Conservation (phyloP, 2,329 filamentous ascomycete species). For the Aspergillus proliferans region DNA sequence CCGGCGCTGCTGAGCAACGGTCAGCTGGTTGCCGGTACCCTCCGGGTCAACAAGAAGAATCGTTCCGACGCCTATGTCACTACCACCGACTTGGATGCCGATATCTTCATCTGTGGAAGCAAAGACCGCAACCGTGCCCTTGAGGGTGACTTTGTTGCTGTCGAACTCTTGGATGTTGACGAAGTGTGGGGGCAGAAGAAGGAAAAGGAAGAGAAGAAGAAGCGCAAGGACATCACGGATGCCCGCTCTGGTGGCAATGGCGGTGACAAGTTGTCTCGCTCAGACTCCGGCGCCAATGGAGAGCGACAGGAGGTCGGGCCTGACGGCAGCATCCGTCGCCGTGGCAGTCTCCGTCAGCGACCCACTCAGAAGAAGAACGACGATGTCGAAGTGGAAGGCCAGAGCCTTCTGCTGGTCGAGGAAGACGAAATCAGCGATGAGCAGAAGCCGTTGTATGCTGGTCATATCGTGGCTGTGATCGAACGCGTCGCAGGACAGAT, state of each 20-base stretch:
- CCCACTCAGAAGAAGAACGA: slow-evolving; percentile 99
- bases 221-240: slow-evolving; percentile 97
- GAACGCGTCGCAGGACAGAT: slow-evolving; percentile 96
- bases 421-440: slow-evolving; percentile 99
- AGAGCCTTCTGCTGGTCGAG: slow-evolving; percentile 91
- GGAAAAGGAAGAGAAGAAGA: slow-evolving; percentile 99
- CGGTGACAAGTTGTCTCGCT: slow-evolving; percentile 54
- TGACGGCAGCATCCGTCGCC: slow-evolving; percentile 82
- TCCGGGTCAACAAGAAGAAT: slow-evolving; percentile 99
- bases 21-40: slow-evolving; percentile 89
- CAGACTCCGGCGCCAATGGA: slow-evolving; percentile 54
- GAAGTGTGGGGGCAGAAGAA: slow-evolving; percentile 98
- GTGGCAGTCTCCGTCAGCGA: slow-evolving; percentile 90
- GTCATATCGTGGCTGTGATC: slow-evolving; percentile 93
- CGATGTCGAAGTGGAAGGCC: slow-evolving; percentile 96
- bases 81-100: slow-evolving; percentile 86
- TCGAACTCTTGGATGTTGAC: slow-evolving; percentile 94
- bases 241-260: slow-evolving; percentile 72
- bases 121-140: slow-evolving; percentile 97
- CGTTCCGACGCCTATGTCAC: slow-evolving; percentile 97
- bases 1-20: slow-evolving; percentile 86
- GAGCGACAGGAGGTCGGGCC: slow-evolving; percentile 56
- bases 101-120: slow-evolving; percentile 99
- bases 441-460: slow-evolving; percentile 93
- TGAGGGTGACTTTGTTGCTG: slow-evolving; percentile 89